These are phyloP conservation scores for Ophiostoma perfectum DNA, from an alignment of 2,329 filamentous ascomycete genomes.

Conservation along the genomic window DNA sequence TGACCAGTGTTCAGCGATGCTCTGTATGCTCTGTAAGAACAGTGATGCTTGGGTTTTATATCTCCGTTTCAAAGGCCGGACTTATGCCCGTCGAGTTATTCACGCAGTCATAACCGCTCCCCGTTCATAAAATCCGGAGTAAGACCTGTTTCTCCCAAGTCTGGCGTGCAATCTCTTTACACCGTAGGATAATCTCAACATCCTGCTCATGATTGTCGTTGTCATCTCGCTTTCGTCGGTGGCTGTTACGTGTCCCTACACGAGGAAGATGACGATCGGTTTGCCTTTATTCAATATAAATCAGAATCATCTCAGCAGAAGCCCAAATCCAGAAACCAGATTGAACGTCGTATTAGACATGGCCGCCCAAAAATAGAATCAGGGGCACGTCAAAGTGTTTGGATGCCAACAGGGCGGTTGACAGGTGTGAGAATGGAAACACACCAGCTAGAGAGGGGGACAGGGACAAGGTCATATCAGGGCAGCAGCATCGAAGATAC, in stretches of 20 bases:
- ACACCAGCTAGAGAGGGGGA: no score
- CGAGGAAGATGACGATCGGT: no score
- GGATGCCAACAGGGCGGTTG: constrained; percentile 6
- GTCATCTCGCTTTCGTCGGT: neutral
- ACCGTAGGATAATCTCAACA: neutral
- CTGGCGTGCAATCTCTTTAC: neutral
- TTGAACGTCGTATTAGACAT: neutral
- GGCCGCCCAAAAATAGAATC: constrained; percentile 5
- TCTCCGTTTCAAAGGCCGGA: neutral
- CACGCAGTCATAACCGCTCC: neutral
- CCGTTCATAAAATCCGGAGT: neutral
- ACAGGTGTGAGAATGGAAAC: neutral
- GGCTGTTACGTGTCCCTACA: no score
- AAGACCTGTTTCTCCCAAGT: constrained; percentile 4
- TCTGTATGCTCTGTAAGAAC: neutral
- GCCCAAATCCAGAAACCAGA: no score
- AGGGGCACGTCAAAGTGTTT: neutral
- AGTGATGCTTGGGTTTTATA: neutral
- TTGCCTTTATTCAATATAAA: no score
- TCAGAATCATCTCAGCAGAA: no score
- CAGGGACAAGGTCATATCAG: neutral
- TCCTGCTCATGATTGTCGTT: neutral
- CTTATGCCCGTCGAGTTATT: neutral
- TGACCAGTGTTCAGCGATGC: neutral
- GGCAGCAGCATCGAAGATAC: neutral